Conservation (phyloP, 768 basidiomycete genomes). For the Coprinopsis strossmayeri region DNA sequence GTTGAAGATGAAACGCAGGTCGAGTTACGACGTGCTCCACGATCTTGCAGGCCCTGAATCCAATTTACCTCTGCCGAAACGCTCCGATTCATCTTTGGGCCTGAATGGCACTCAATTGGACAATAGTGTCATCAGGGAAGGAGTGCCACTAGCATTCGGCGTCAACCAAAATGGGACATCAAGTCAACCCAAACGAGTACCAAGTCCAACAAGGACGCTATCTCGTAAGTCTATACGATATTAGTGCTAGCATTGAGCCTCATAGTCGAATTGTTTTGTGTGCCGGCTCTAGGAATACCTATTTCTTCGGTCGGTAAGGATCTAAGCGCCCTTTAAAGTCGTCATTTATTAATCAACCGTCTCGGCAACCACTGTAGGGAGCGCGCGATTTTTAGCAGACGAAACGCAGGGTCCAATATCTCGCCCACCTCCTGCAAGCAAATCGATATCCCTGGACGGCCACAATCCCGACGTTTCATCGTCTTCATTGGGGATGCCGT, state of each 20-base stretch:
- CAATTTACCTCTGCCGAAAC: conserved; percentile 60
- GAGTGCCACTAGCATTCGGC: conserved; percentile 58
- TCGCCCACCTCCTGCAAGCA: conserved; percentile 17
- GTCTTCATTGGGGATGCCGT: conserved; percentile 40
- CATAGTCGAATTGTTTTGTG: background rate
- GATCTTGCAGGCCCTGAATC: conserved; percentile 74
- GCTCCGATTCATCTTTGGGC: conserved; percentile 34
- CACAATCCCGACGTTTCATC: conserved; percentile 22
- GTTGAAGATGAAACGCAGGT: conserved; percentile 50
- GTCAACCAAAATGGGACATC: conserved; percentile 16
- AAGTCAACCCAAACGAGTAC: conserved; percentile 38
- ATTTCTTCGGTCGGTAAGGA: conserved; percentile 70
- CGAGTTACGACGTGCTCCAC: conserved; percentile 67
- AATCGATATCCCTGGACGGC: conserved; percentile 3
- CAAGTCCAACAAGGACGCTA: conserved; percentile 71
- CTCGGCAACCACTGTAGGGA: conserved; percentile 43
- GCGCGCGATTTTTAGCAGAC: conserved; percentile 78
- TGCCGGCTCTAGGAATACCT: conserved; percentile 52
- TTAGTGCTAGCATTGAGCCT: conserved; percentile 1
- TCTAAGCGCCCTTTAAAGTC: conserved; percentile 7
- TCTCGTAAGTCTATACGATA: conserved; percentile 55
- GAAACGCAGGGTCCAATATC: conserved; percentile 49
- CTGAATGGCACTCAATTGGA: conserved; percentile 35
- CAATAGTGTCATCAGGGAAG: conserved; percentile 49
- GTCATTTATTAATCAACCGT: conserved; percentile 9